Evolutionary conservation across 176 grass and related monocot species (phyloP).

Genomic region (Juncus effusus): DNA sequence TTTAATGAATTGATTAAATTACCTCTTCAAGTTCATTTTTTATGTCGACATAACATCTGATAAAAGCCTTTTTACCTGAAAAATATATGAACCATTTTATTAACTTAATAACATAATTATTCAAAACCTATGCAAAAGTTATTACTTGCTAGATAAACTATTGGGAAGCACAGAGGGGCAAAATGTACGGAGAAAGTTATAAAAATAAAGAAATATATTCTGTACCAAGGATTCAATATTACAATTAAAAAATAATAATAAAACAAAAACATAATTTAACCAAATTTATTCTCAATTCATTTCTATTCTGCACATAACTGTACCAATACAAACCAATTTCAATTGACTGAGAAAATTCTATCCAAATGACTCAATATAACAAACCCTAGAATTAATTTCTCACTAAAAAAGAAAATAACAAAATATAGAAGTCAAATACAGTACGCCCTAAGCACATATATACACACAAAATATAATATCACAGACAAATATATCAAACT

Average conservation of each 20-base stretch:
- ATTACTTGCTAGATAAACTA: not conserved
- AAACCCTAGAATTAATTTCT: constrained; percentile 17
- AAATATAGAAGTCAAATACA: constrained; percentile 12
- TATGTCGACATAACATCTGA: constrained; percentile 22
- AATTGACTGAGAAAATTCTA: no score
- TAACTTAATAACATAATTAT: not conserved
- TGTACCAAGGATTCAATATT: no score
- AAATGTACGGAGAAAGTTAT: no score
- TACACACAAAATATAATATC: not conserved
- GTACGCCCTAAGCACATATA: not conserved
- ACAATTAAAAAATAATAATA: no score
- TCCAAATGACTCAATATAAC: not conserved
- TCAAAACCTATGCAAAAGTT: not conserved
- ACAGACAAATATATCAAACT: not conserved
- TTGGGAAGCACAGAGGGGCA: no score
- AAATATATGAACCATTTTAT: not conserved
- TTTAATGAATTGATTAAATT: not conserved
- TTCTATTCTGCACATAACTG: no score
- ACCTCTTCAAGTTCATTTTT: constrained; percentile 29
- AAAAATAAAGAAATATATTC: no score
- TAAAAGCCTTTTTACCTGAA: constrained; percentile 24
- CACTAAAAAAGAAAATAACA: not conserved
- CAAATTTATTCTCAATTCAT: no score
- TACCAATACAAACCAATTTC: no score
- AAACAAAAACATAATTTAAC: no score